Evolutionary conservation across 305 asterid genomes (phyloP).

Genomic region (Fraxinus platypoda): DNA sequence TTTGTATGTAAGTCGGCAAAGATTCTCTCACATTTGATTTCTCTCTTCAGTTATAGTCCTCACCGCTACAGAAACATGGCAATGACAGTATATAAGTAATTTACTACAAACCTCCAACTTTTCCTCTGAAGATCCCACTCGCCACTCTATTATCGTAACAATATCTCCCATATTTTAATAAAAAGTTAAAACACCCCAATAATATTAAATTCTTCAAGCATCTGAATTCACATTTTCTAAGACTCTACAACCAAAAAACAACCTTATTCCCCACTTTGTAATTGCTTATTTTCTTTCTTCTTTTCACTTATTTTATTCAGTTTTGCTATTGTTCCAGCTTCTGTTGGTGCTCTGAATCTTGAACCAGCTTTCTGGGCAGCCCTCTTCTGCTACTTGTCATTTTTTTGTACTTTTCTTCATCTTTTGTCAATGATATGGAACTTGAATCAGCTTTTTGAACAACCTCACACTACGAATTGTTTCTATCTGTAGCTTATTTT

Average conservation of each 20-base stretch:
- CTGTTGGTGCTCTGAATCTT: not conserved
- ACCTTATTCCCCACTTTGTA: not conserved
- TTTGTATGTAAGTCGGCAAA: not conserved
- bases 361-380: not conserved
- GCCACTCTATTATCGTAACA: not conserved
- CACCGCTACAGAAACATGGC: not conserved
- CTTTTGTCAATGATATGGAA: not conserved
- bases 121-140: not conserved
- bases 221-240: not conserved
- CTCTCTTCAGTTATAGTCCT: not conserved
- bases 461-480: not conserved
- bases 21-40: slow-evolving; percentile 17
- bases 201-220: not conserved
- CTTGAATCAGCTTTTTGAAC: not conserved
- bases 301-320: not conserved
- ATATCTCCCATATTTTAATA: not conserved
- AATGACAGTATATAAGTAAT: not conserved
- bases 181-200: not conserved
- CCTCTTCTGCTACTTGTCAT: not conserved
- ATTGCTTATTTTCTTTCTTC: not conserved
- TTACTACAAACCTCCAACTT: not conserved
- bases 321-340: not conserved
- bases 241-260: not conserved
- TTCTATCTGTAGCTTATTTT: not conserved
- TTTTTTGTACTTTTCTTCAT: not conserved